Percentiles rank a stretch among this genome's conserved stretches.
Conservation (phyloP, 177 flowering plant genomes). For the Tripterygium wilfordii region DNA sequence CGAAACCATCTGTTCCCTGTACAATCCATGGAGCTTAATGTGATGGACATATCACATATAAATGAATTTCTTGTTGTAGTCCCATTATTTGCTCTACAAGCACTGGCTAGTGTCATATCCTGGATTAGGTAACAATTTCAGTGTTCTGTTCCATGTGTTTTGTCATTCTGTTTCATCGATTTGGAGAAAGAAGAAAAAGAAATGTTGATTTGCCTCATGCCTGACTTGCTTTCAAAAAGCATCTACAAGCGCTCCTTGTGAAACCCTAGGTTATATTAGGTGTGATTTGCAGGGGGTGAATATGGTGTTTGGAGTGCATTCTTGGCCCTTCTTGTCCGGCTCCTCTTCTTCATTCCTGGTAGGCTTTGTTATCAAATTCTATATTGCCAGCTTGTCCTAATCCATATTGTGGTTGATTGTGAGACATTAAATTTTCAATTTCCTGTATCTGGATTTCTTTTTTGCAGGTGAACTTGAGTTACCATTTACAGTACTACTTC, state of each 20-base stretch:
- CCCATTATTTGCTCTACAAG: slow-evolving; percentile 81
- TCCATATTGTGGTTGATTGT: no score
- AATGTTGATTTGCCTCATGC: no score
- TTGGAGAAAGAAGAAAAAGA: no score
- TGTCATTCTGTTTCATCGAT: no score
- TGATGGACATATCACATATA: no score
- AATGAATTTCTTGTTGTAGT: no score
- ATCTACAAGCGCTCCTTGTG: neutral
- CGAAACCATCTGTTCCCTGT: no score
- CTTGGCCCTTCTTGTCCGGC: slow-evolving; percentile 78
- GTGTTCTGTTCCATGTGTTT: neutral
- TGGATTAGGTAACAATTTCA: slow-evolving; percentile 66
- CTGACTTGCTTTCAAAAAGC: neutral
- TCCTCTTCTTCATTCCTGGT: slow-evolving; percentile 85
- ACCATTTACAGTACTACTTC: slow-evolving; percentile 59
- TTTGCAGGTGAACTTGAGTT: slow-evolving; percentile 70
- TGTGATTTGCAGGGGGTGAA: slow-evolving; percentile 57
- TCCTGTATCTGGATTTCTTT: no score
- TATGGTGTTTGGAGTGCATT: slow-evolving; percentile 90
- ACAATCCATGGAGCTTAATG: no score
- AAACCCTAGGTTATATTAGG: neutral
- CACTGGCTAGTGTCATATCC: slow-evolving; percentile 60
- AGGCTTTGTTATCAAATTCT: slow-evolving; percentile 12
- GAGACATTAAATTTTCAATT: no score
- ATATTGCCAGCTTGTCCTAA: no score